Base-by-base conservation (phyloP, 1,284 basidiomycete genomes). In the Tylopilus sp. region DNA sequence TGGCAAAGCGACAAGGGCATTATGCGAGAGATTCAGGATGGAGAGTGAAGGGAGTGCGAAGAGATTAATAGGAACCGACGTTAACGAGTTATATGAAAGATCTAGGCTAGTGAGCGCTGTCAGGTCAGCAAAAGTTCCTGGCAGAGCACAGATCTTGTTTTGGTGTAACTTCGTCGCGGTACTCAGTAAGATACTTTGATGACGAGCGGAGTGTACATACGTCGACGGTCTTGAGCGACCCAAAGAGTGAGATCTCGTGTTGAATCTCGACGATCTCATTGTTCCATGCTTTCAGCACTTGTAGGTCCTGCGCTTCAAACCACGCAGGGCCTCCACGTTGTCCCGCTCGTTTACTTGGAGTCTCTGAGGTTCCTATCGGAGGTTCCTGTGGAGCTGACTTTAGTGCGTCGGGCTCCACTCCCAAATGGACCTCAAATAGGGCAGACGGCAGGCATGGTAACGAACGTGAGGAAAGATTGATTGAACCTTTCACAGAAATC, bases 301-400 rank as follows among this genome's bases (percentile, higher is more conserved):
- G 76, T 18, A 91, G 67, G 65, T 91, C 88, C 59, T 86, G 82
- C 4, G 83, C 83, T 59, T 89, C 87, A 57, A 81, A 90, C 86
- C 88, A 89, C 1, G 84, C 73, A 15, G 79, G 77, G 34, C 69
- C 68, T 47, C 73, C 72, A 37, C 66, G 68, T 55, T 67, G 71
- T 47, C 69, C 66, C 36, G 66, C 61, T 25, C 66, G 68, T 52
- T 63, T 68, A 38, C 52, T 57, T 45, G 54, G 48, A 48, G 53
- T 51, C 45, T 74, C 73, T 36, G 68, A 60, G 0, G 74, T 67
- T 2, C 78, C 78, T 35, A 84, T 68, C 3, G 74, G 71, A 3
- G 81, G 82, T 57, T 88, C 85, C 39, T 79, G 73, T 10, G 76
- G 73, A 8, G 85, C 81, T 7, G 77, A 79, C 60, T 78, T 76